Base-by-base conservation (phyloP, 2,329 filamentous ascomycete species). In the Conoideocrella luteorostrata region DNA sequence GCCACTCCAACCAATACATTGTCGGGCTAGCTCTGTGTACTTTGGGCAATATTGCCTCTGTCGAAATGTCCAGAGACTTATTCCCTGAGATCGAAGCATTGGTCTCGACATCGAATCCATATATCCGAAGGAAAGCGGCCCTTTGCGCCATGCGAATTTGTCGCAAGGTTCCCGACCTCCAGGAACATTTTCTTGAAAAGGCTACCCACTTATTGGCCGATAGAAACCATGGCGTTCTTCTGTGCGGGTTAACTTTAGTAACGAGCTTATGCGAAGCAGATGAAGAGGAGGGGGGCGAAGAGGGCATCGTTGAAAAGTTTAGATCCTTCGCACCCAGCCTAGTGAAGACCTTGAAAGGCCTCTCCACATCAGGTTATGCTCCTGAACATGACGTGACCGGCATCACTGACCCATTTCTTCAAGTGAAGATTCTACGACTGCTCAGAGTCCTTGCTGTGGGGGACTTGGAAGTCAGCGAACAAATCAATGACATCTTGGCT, bases 61-160 rank as follows among this genome's bases (percentile, higher is more conserved):
- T 97, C 58, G 93, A 98, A 65, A 98, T 98, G 93, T 95, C 93
- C 15, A 79, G 93, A 72, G 93, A 98, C 67, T 73, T 98, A 17
- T 98, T 98, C 65, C 80, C 89, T 53, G 91, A 98, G 74, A 87
- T 98, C 63, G 94, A 98, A 66, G 87, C 78, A 48, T 81, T 97
- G 39, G 72, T 98, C 51, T 86, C 89, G 33, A 96, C 90, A 39
- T 84, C 89, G 42, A 98, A 98, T 64, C 93, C 93, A n/a, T 98
- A 98, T 63, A 96, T 98, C 61, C 80, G 93, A 56, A 81, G 93
- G 55, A 98, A 98, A 72, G 93, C 93, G 15, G 93, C 93, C 4
- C 77, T 98, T n/a, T 98, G 93, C 67, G 93, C 93, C 40, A 98
- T 98, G 93, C 81, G 90, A 53, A 96, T 98, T 74, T 96, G 90